Evolutionary conservation across 805 yeast species (phyloP).

Genomic region (Suhomyces tanzawaensis): DNA sequence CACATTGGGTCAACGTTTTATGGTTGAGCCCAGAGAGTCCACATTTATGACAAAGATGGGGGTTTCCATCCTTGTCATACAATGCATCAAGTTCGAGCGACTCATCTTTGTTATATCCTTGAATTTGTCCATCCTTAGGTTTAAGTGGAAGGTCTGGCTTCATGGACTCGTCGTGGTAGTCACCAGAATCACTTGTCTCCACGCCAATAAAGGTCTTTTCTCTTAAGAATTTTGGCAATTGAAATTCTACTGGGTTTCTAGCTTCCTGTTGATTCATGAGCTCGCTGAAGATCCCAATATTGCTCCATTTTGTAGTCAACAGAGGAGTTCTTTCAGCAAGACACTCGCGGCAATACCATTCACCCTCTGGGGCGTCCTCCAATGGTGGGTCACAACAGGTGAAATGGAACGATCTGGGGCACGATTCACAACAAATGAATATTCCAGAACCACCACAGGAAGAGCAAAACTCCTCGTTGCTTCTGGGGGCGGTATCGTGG

Average conservation of each 20-base stretch:
- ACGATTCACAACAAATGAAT: slow-evolving; percentile 89
- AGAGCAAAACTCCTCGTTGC: slow-evolving; percentile 87
- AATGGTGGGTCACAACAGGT: slow-evolving; percentile 89
- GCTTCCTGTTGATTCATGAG: slow-evolving; percentile 68
- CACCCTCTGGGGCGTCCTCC: slow-evolving; percentile 80
- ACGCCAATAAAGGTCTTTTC: slow-evolving; percentile 71
- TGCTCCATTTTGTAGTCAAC: slow-evolving; percentile 20
- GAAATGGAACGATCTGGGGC: slow-evolving; percentile 91
- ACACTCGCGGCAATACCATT: slow-evolving; percentile 88
- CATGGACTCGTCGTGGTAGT: slow-evolving; percentile 53
- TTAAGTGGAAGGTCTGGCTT: slow-evolving; percentile 47
- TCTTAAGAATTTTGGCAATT: slow-evolving; percentile 64
- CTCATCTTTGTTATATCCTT: slow-evolving; percentile 42
- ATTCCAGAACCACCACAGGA: slow-evolving; percentile 88
- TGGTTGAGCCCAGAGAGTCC: slow-evolving; percentile 60
- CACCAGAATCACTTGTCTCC: slow-evolving; percentile 62
- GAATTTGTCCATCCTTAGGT: slow-evolving; percentile 31
- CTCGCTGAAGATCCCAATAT: slow-evolving; percentile 51
- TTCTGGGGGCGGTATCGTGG: slow-evolving; percentile 15
- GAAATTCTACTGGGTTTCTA: slow-evolving; percentile 39
- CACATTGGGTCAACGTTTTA: slow-evolving; percentile 67
- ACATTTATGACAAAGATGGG: slow-evolving; percentile 75
- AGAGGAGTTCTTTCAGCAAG: slow-evolving; percentile 37
- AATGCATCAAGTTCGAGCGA: slow-evolving; percentile 61
- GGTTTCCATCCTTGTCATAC: slow-evolving; percentile 65